A percentile compares a stretch with the other conserved stretches of the same genome.
Conservation (phyloP, 768 basidiomycete genomes). For the Kwoniella bestiolae region DNA sequence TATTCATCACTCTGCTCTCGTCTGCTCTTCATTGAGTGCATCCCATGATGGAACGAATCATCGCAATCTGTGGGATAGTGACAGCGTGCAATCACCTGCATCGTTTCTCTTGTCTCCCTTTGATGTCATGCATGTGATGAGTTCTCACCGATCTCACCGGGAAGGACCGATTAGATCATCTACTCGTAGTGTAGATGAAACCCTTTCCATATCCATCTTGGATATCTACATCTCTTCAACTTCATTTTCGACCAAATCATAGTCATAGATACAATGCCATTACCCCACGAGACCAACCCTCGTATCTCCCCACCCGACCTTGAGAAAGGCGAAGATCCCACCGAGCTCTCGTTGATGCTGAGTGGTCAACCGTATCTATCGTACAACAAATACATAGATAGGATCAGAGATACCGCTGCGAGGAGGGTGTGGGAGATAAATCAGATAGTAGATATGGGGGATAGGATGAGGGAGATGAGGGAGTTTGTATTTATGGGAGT, state of each 20-base stretch:
- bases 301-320: not conserved
- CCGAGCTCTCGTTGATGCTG: conserved; percentile 33
- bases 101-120: too few species aligned
- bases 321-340: conserved; percentile 1
- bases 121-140: too few species aligned
- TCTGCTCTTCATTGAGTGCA: not conserved
- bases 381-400: conserved; percentile 28
- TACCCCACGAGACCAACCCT: conserved; percentile 4
- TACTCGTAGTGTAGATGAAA: too few species aligned
- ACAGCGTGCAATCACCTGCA: too few species aligned
- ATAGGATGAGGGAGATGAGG: conserved; percentile 28
- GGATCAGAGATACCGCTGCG: conserved; percentile 22
- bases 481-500: conserved; percentile 18
- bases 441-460: conserved; percentile 20
- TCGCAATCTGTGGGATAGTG: too few species aligned
- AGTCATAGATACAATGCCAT: not conserved
- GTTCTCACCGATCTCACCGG: too few species aligned
- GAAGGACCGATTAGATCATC: too few species aligned
- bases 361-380: conserved; percentile 39
- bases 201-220: too few species aligned
- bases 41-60: too few species aligned
- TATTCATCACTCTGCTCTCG: not conserved
- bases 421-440: conserved; percentile 38
- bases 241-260: too few species aligned
- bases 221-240: too few species aligned